Percentiles rank a stretch among this genome's conserved stretches.
Conservation (phyloP, 1,139 yeast genomes). For the Taphrina populina region DNA sequence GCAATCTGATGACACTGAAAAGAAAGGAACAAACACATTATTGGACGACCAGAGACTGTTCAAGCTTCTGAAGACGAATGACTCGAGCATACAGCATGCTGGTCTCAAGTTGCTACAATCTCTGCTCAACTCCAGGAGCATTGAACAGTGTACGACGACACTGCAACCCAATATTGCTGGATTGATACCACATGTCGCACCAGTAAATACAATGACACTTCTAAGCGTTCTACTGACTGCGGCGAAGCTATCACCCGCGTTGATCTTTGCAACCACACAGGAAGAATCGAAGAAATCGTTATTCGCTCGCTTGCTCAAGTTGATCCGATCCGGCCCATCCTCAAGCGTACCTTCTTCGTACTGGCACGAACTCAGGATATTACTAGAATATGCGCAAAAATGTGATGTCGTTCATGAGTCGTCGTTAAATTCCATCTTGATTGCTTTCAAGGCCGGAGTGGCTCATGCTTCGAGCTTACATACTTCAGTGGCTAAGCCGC, state of each 20-base stretch:
- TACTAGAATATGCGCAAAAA: not conserved
- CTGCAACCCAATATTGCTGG: not conserved
- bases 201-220: not conserved
- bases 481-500: not conserved
- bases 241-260: not conserved
- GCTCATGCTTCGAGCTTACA: conserved; percentile 1
- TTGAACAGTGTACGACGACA: not conserved
- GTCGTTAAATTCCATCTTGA: not conserved
- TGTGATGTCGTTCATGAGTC: not conserved
- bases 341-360: not conserved
- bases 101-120: not conserved
- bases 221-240: not conserved
- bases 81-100: conserved; percentile 13
- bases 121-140: not conserved
- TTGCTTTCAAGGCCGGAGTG: not conserved
- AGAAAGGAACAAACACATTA: not conserved
- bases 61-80: conserved; percentile 15
- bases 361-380: not conserved
- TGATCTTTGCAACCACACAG: too few relatives aligned
- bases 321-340: not conserved
- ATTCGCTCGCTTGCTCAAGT: not conserved
- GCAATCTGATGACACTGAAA: not conserved
- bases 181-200: not conserved
- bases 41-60: conserved; percentile 5
- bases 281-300: not conserved